Percentiles rank a stretch among this genome's conserved stretches.
phyloP scores from a whole-genome alignment of 495 filamentous ascomycete species.

The Neurospora africana region DNA sequence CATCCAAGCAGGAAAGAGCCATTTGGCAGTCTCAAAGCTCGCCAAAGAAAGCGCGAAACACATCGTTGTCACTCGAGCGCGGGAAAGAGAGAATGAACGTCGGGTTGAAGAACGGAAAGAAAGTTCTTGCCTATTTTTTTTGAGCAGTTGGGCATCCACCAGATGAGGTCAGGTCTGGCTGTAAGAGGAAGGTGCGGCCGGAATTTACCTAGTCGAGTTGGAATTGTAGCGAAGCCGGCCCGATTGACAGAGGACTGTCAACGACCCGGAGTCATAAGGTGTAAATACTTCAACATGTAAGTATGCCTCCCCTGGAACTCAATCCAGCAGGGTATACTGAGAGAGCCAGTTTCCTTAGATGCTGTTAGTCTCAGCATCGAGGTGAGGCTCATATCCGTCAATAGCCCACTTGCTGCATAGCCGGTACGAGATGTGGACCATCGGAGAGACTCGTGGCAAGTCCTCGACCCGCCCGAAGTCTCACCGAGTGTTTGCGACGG shows the following conservation, averaged over 20 bases:
- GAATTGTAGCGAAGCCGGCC: neutral
- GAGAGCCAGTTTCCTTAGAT: neutral
- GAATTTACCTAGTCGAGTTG: neutral
- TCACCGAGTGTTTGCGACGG: neutral
- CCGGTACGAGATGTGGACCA: neutral
- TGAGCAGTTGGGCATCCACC: neutral
- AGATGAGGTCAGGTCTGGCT: neutral
- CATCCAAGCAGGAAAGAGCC: neutral
- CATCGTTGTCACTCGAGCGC: neutral
- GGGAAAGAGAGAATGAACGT: neutral
- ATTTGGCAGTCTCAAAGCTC: neutral
- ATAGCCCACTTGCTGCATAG: neutral
- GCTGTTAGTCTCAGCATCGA: neutral
- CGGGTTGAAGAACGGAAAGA: neutral
- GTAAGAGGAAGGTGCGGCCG: neutral
- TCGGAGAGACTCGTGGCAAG: neutral
- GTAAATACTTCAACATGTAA: neutral
- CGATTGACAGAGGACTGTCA: neutral
- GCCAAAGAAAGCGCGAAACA: neutral
- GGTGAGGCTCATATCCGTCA: neutral
- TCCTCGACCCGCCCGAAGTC: neutral
- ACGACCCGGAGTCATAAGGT: neutral
- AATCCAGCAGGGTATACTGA: neutral
- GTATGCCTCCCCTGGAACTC: neutral
- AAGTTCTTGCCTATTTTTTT: neutral